phyloP scores from a whole-genome alignment of 1,284 basidiomycete genomes.

The Cutaneotrichosporon spelunceum region DNA sequence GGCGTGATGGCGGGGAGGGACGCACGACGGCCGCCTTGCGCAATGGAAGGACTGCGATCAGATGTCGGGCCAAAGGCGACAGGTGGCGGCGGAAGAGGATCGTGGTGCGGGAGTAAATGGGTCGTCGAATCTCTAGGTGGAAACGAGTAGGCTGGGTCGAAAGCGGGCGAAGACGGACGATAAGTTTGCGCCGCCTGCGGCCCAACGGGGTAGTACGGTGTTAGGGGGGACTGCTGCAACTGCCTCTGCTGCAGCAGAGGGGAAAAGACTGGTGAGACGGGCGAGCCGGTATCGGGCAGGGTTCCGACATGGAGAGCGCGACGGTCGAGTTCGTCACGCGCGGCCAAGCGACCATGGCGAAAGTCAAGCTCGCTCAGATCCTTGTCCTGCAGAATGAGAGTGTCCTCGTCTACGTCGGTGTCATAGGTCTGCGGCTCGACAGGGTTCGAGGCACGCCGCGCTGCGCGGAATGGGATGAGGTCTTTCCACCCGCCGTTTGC shows the following conservation, averaged over 20 bases:
- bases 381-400: slow-evolving; percentile 35
- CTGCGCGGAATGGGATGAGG: not conserved
- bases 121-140: slow-evolving; percentile 24
- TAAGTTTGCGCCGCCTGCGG: not conserved
- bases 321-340: slow-evolving; percentile 37
- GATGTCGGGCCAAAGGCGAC: not conserved
- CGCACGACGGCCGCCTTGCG: slow-evolving; percentile 1
- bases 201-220: slow-evolving; percentile 26
- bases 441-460: not conserved
- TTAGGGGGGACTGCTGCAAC: slow-evolving; percentile 22
- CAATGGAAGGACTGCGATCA: not conserved
- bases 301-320: slow-evolving; percentile 11
- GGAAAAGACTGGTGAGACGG: not conserved
- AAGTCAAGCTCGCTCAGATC: slow-evolving; percentile 44
- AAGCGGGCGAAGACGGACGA: slow-evolving; percentile 16
- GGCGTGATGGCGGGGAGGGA: slow-evolving; percentile 30
- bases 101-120: slow-evolving; percentile 15
- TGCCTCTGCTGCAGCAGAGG: not conserved
- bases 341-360: slow-evolving; percentile 38
- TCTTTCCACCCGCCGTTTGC: slow-evolving; percentile 8
- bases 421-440: not conserved
- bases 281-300: slow-evolving; percentile 1
- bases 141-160: slow-evolving; percentile 36
- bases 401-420: slow-evolving; percentile 15
- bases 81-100: not conserved